Percentiles rank a stretch among this genome's conserved stretches.
phyloP scores from a whole-genome alignment of 169 alveolate genomes.

The Plasmodium vivax region DNA sequence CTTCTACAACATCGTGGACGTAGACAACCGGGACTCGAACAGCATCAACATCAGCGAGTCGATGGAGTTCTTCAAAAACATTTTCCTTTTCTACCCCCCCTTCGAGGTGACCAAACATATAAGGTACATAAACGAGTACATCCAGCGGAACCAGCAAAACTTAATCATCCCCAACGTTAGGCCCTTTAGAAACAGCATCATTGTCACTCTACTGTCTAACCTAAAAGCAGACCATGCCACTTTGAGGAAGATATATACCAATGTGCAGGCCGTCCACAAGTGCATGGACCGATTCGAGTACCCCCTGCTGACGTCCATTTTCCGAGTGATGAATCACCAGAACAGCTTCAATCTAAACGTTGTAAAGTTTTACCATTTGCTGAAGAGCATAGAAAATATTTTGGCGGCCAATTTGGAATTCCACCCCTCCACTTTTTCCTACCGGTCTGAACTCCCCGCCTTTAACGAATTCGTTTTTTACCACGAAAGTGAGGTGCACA shows the following conservation, averaged over 20 bases:
- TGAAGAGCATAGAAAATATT: constrained; percentile 35
- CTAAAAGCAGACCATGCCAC: constrained; percentile 66
- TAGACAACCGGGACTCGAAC: constrained; percentile 33
- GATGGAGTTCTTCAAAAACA: constrained; percentile 63
- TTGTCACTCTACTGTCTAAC: constrained; percentile 64
- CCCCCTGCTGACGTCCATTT: constrained; percentile 45
- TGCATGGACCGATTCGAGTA: constrained; percentile 45
- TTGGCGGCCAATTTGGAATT: constrained; percentile 20
- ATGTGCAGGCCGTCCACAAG: constrained; percentile 30
- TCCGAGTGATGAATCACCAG: constrained; percentile 68
- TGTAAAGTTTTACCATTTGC: constrained; percentile 53
- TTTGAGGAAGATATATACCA: constrained; percentile 44
- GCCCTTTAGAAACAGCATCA: constrained; percentile 60
- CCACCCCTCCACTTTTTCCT: background rate
- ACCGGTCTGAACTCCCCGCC: background rate
- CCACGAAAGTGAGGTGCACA: constrained; percentile 33
- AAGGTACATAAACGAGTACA: constrained; percentile 69
- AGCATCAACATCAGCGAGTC: constrained; percentile 61
- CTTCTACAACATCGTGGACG: constrained; percentile 66
- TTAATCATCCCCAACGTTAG: constrained; percentile 61
- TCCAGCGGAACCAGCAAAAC: background rate
- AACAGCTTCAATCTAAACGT: constrained; percentile 57
- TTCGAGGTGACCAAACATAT: constrained; percentile 66
- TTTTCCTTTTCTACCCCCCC: constrained; percentile 69
- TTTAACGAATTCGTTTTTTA: constrained; percentile 60